Conservation (phyloP, 176 grass and related monocot genomes). For the Elaeis guineensis region DNA sequence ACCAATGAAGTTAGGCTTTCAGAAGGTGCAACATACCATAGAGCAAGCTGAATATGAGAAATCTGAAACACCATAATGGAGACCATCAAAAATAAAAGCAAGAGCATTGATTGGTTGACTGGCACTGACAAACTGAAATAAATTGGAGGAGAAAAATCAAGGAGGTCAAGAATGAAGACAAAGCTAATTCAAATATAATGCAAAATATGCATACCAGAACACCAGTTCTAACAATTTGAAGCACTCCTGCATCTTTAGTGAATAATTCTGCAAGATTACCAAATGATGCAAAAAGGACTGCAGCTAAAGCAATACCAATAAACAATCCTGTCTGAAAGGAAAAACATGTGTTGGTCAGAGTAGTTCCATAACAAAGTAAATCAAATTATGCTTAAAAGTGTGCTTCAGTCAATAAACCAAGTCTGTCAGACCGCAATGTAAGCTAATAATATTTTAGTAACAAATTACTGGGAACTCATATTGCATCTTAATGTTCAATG, state of each 20-base stretch:
- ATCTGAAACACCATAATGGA: constrained; percentile 92
- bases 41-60: constrained; percentile 74
- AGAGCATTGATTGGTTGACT: constrained; percentile 89
- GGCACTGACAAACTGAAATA: constrained; percentile 75
- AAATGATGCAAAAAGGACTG: constrained; percentile 72
- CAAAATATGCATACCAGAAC: constrained; percentile 51
- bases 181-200: not conserved
- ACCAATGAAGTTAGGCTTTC: too few relatives aligned
- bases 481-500: too few relatives aligned
- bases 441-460: too few relatives aligned
- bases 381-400: too few relatives aligned
- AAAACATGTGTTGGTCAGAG: constrained; percentile 7
- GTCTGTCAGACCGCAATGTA: too few relatives aligned
- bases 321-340: constrained; percentile 58
- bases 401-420: too few relatives aligned
- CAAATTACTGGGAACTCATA: too few relatives aligned
- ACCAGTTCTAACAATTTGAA: constrained; percentile 70
- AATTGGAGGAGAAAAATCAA: not conserved
- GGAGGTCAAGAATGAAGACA: too few relatives aligned
- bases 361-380: too few relatives aligned
- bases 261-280: constrained; percentile 67
- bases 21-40: constrained; percentile 43
- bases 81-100: constrained; percentile 94
- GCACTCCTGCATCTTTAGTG: constrained; percentile 70
- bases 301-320: constrained; percentile 53